Evolutionary conservation across 257 asterid genomes (phyloP).

Genomic region (Solanum commersonii): DNA sequence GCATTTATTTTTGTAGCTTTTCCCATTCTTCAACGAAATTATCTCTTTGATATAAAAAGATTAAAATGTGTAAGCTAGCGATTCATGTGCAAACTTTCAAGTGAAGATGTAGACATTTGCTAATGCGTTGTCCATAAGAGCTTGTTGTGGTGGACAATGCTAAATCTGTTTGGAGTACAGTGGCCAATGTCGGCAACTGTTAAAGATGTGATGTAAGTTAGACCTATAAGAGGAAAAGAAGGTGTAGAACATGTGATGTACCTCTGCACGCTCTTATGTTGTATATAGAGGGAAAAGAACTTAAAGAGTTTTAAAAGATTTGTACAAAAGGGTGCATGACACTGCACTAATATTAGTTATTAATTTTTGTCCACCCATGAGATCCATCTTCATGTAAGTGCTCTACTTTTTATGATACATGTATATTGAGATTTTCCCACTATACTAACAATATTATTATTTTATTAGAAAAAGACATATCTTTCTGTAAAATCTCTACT

Average conservation of each 20-base stretch:
- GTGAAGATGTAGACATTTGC: not conserved
- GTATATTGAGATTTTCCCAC: not conserved
- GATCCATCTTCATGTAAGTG: not conserved
- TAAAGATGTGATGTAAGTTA: not conserved
- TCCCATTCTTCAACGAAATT: not conserved
- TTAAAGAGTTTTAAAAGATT: not conserved
- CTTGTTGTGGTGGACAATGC: not conserved
- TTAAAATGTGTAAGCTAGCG: not conserved
- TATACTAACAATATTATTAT: not conserved
- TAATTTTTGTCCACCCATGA: not conserved
- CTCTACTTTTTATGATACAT: not conserved
- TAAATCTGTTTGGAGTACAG: not conserved
- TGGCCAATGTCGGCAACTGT: not conserved
- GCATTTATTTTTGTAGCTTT: not conserved
- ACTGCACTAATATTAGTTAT: not conserved
- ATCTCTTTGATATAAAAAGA: not conserved
- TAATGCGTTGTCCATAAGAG: not conserved
- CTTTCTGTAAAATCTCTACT: not conserved
- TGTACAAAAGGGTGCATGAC: not conserved
- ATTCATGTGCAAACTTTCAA: not conserved
- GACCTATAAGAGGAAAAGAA: not conserved
- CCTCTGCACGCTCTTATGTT: not conserved
- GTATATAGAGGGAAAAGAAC: not conserved
- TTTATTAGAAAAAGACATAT: not conserved
- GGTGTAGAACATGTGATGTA: not conserved